Percentiles rank a stretch among this genome's conserved stretches.
phyloP scores from a whole-genome alignment of 2,329 filamentous ascomycete genomes.

The Zymoseptoria tritici region DNA sequence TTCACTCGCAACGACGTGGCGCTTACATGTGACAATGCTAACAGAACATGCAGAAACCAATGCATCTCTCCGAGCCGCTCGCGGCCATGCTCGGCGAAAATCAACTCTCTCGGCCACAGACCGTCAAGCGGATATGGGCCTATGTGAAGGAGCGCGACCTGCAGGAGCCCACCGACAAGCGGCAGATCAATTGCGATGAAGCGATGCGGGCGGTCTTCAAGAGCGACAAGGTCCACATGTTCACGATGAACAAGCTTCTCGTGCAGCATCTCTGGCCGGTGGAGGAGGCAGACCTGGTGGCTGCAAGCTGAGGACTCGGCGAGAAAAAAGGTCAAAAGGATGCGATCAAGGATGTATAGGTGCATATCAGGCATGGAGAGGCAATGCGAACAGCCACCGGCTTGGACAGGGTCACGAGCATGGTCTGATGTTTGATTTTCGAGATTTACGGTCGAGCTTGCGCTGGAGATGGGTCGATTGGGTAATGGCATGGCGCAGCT shows the following conservation, averaged over 20 bases:
- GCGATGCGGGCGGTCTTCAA: conserved; percentile 90
- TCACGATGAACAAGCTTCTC: conserved; percentile 97
- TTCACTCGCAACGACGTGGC: conserved; percentile 4
- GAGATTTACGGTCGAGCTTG: too few species aligned
- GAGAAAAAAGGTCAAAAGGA: not conserved
- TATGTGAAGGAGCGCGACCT: conserved; percentile 85
- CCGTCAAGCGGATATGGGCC: conserved; percentile 92
- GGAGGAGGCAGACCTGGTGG: conserved; percentile 48
- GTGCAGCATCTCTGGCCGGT: conserved; percentile 81
- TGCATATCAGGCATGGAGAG: not conserved
- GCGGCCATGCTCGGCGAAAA: conserved; percentile 63
- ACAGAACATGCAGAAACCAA: conserved; percentile 51
- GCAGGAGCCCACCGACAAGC: conserved; percentile 84
- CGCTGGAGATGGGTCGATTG: not conserved
- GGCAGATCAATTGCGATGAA: conserved; percentile 89
- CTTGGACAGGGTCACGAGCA: not conserved
- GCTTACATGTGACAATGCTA: conserved; percentile 1
- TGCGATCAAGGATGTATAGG: not conserved
- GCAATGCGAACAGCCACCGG: not conserved
- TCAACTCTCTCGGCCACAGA: conserved; percentile 85
- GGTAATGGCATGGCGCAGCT: not conserved
- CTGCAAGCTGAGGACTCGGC: not conserved
- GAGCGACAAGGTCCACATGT: conserved; percentile 89
- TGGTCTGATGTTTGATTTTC: not conserved
- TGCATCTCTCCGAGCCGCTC: conserved; percentile 64